Evolutionary conservation across 176 grass and related monocot species (phyloP).

Genomic region (Zoysia pacifica): DNA sequence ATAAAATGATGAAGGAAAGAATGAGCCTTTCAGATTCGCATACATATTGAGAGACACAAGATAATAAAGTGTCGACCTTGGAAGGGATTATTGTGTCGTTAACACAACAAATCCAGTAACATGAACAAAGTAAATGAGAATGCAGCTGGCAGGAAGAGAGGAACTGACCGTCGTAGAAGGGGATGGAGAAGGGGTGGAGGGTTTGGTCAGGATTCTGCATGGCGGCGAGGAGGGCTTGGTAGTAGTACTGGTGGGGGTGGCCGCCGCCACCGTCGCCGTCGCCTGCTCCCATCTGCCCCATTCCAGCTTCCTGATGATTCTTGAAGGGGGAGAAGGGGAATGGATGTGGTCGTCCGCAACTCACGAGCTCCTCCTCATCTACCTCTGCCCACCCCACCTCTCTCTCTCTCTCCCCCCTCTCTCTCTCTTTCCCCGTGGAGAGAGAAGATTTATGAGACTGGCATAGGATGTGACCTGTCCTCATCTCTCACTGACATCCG

Average conservation of each 20-base stretch:
- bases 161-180: constrained; percentile 44
- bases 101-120: neutral
- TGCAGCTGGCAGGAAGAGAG: neutral
- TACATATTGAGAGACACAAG: neutral
- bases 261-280: constrained; percentile 9
- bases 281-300: constrained; percentile 40
- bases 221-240: constrained; percentile 55
- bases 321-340: neutral
- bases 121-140: neutral
- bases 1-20: neutral
- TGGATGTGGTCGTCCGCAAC: constrained; percentile 20
- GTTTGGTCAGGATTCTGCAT: constrained; percentile 38
- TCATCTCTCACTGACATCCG: neutral
- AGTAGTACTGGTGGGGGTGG: constrained; percentile 39
- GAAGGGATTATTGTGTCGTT: neutral
- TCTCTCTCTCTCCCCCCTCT: constrained; percentile 7
- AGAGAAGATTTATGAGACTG: neutral
- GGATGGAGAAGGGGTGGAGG: constrained; percentile 38
- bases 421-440: neutral
- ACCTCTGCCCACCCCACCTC: neutral
- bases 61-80: constrained; percentile 20
- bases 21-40: neutral
- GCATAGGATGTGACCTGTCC: neutral
- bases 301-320: neutral
- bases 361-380: constrained; percentile 8